Conservation (phyloP, 371 early-diverging fungal genomes). For the Mortierella sp. region DNA sequence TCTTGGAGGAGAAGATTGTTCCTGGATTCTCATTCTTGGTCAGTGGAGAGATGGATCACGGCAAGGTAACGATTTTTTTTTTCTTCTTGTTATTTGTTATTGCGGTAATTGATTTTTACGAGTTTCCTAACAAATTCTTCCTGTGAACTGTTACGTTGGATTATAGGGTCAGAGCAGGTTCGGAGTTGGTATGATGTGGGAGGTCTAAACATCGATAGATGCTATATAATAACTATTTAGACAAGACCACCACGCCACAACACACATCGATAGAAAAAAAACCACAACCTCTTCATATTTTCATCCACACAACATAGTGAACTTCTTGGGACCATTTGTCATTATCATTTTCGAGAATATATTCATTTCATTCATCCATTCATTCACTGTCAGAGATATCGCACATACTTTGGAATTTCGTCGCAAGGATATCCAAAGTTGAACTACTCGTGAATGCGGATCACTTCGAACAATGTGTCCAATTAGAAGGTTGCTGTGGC, state of each 20-base stretch:
- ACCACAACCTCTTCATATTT: neutral
- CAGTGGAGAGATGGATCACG: slow-evolving; percentile 95
- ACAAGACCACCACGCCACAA: neutral
- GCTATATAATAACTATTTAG: neutral
- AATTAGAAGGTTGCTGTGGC: no score
- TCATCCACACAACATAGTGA: neutral
- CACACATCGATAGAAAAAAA: neutral
- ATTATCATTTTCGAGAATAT: slow-evolving; percentile 4
- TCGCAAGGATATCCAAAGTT: no score
- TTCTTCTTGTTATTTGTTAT: slow-evolving; percentile 52
- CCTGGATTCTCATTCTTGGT: slow-evolving; percentile 94
- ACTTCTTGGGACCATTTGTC: neutral
- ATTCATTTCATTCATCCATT: neutral
- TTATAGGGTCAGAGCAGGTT: slow-evolving; percentile 82
- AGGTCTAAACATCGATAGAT: slow-evolving; percentile 66
- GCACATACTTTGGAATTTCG: no score
- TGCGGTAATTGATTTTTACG: slow-evolving; percentile 14
- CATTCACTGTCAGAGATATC: neutral
- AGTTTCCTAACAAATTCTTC: neutral
- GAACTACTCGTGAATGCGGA: no score
- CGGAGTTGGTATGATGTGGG: slow-evolving; percentile 84
- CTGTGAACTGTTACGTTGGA: neutral
- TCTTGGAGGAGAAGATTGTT: slow-evolving; percentile 95
- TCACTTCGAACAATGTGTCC: no score
- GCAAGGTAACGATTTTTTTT: slow-evolving; percentile 74